Percentiles rank a stretch among this genome's conserved stretches.
phyloP scores from a whole-genome alignment of 108 stramenopile species.

The Conticribra weissflogii region DNA sequence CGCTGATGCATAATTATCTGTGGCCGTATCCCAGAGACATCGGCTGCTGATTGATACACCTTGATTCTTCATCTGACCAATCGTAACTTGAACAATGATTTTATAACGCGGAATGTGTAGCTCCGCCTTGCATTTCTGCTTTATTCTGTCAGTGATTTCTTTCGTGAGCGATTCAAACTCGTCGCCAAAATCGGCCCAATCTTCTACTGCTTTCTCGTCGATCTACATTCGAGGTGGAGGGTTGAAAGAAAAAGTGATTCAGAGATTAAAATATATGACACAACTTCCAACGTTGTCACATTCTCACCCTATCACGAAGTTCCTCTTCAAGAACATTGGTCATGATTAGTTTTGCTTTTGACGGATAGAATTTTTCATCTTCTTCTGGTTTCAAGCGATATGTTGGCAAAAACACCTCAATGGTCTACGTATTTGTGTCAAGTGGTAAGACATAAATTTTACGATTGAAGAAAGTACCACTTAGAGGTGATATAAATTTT shows the following conservation, averaged over 20 bases:
- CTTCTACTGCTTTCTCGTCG: slow-evolving; percentile 54
- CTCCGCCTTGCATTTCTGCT: slow-evolving; percentile 51
- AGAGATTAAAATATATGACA: not conserved
- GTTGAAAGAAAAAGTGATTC: not conserved
- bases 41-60: slow-evolving; percentile 68
- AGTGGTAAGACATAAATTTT: too few relatives aligned
- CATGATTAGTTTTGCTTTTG: slow-evolving; percentile 40
- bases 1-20: slow-evolving; percentile 66
- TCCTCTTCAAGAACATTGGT: slow-evolving; percentile 46
- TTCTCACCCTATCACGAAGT: slow-evolving; percentile 10
- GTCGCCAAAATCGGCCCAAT: slow-evolving; percentile 52
- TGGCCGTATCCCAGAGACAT: slow-evolving; percentile 74
- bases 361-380: slow-evolving; percentile 45
- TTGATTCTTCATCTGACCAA: slow-evolving; percentile 74
- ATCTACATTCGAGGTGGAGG: slow-evolving; percentile 5
- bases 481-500: too few relatives aligned
- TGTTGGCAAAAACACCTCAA: slow-evolving; percentile 37
- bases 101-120: slow-evolving; percentile 66
- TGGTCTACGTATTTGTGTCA: too few relatives aligned
- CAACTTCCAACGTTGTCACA: not conserved
- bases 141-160: slow-evolving; percentile 63
- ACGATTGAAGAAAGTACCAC: too few relatives aligned
- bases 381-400: slow-evolving; percentile 49
- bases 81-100: slow-evolving; percentile 66
- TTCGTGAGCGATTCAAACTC: slow-evolving; percentile 45